These are phyloP conservation scores for Orbilia ellipsospora DNA, from an alignment of 2,329 filamentous ascomycete species.

Conservation along the genomic window DNA sequence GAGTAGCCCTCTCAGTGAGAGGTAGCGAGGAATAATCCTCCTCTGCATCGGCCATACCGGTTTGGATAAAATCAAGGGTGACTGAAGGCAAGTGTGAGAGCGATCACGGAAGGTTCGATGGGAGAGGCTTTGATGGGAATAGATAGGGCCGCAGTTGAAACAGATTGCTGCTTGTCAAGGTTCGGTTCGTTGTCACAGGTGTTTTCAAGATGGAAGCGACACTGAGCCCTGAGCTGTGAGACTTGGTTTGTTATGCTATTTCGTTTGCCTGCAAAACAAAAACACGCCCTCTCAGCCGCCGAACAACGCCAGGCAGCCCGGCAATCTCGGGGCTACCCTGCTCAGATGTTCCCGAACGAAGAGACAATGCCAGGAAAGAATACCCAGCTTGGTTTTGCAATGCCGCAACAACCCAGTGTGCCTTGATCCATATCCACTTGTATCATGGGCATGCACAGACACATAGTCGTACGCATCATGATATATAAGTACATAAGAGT, in stretches of 20 bases:
- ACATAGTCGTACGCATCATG: too few relatives aligned
- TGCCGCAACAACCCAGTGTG: too few relatives aligned
- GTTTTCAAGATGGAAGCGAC: neutral
- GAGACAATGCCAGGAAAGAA: too few relatives aligned
- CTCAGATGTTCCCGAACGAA: too few relatives aligned
- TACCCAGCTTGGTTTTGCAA: too few relatives aligned
- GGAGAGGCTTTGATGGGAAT: too few relatives aligned
- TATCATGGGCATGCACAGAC: too few relatives aligned
- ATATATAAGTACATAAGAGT: too few relatives aligned
- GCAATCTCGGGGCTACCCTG: too few relatives aligned
- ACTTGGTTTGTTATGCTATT: neutral
- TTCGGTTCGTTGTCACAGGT: conserved; percentile 7
- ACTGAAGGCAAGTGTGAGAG: neutral
- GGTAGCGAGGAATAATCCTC: conserved; percentile 85
- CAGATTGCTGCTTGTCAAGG: neutral
- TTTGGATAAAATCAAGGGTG: conserved; percentile 1
- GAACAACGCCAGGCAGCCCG: too few relatives aligned
- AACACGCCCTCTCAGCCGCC: neutral
- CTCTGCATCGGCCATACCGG: conserved; percentile 79
- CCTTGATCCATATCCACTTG: too few relatives aligned
- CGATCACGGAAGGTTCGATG: too few relatives aligned
- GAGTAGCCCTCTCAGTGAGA: conserved; percentile 80
- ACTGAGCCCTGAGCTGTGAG: neutral
- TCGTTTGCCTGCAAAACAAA: conserved; percentile 9
- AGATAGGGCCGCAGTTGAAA: neutral